Evolutionary conservation across 768 basidiomycete species (phyloP).

Genomic region (Trichaptum fuscoviolaceum): DNA sequence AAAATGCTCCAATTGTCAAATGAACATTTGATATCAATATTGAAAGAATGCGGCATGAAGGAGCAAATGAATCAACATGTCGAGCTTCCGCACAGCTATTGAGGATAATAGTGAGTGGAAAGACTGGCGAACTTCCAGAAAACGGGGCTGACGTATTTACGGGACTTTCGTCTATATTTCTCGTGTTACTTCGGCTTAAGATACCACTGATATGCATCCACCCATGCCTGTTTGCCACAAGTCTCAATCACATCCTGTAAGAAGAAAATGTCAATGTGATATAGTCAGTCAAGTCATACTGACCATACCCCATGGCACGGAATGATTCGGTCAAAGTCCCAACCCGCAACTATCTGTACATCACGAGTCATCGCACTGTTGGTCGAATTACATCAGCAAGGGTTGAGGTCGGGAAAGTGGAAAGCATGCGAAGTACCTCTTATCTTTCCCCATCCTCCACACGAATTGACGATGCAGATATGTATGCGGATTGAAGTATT

Average conservation of each 20-base stretch:
- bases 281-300: neutral
- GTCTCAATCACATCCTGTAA: slow-evolving; percentile 44
- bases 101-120: too few species aligned
- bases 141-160: too few species aligned
- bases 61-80: too few species aligned
- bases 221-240: slow-evolving; percentile 37
- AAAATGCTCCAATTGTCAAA: too few species aligned
- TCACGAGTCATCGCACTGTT: slow-evolving; percentile 54
- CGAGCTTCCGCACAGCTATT: too few species aligned
- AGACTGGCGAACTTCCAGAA: too few species aligned
- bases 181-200: too few species aligned
- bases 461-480: slow-evolving; percentile 30
- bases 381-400: neutral
- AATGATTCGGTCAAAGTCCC: slow-evolving; percentile 27
- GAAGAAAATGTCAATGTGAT: neutral
- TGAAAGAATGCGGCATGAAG: too few species aligned
- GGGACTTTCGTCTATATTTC: too few species aligned
- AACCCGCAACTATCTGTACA: slow-evolving; percentile 38
- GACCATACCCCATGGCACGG: slow-evolving; percentile 18
- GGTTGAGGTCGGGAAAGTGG: neutral
- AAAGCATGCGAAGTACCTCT: neutral
- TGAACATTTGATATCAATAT: too few species aligned
- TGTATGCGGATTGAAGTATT: slow-evolving; percentile 29
- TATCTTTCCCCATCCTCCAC: slow-evolving; percentile 30
- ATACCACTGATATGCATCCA: neutral